phyloP scores from a whole-genome alignment of 495 filamentous ascomycete species.

The Umbilicaria muhlenbergii region DNA sequence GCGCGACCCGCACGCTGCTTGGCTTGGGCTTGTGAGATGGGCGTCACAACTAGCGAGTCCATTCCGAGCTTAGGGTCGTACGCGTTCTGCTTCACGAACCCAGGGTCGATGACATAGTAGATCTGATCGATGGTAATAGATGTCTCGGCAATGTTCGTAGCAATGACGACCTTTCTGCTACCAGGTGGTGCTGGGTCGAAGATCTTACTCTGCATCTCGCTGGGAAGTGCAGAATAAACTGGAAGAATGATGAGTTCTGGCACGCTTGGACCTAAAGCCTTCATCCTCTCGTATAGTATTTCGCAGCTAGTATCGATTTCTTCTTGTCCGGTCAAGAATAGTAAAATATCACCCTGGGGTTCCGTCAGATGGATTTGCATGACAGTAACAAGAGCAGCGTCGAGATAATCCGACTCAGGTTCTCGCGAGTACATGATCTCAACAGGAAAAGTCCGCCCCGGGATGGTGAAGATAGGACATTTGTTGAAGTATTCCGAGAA shows the following conservation, averaged over 20 bases:
- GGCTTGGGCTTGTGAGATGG: constrained; percentile 91
- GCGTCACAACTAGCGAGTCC: constrained; percentile 89
- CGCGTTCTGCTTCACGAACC: constrained; percentile 94
- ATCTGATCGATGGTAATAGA: constrained; percentile 96
- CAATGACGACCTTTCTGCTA: constrained; percentile 88
- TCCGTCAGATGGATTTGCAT: constrained; percentile 97
- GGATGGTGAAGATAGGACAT: constrained; percentile 91
- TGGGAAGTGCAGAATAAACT: constrained; percentile 83
- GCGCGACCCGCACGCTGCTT: constrained; percentile 90
- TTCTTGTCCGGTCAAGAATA: constrained; percentile 95
- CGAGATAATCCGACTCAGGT: constrained; percentile 90
- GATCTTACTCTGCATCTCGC: constrained; percentile 84
- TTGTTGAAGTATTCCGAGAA: constrained; percentile 92
- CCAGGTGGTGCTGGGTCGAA: constrained; percentile 89
- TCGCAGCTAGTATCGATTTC: constrained; percentile 95
- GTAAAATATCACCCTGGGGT: constrained; percentile 75
- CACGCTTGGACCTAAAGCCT: constrained; percentile 76
- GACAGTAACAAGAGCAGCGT: constrained; percentile 86
- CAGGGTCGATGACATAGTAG: constrained; percentile 93
- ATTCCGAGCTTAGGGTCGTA: constrained; percentile 96
- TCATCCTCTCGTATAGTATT: constrained; percentile 89
- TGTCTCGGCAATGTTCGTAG: constrained; percentile 97
- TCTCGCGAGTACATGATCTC: constrained; percentile 90
- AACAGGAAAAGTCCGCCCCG: constrained; percentile 86
- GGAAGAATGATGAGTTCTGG: constrained; percentile 88